phyloP scores from a whole-genome alignment of 1,284 basidiomycete genomes.

The Ceratobasidium sp. region DNA sequence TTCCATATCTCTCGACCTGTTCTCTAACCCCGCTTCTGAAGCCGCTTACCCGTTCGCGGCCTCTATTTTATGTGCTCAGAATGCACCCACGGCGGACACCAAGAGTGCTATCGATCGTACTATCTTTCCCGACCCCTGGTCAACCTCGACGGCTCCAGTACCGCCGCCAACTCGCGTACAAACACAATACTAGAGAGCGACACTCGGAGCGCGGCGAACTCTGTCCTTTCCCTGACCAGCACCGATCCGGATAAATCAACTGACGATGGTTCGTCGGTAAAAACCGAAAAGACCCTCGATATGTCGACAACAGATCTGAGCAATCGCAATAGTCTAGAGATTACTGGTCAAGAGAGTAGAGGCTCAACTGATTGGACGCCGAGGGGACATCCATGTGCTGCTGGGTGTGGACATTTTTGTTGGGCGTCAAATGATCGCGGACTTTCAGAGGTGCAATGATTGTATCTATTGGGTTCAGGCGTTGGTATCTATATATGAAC shows the following conservation, averaged over 20 bases:
- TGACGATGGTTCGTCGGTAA: constrained; percentile 36
- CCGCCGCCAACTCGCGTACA: constrained; percentile 38
- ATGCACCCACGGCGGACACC: constrained; percentile 80
- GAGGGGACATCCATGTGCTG: constrained; percentile 66
- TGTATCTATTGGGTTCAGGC: background rate
- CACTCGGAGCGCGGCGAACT: constrained; percentile 23
- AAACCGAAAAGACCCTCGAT: constrained; percentile 35
- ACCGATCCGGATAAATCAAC: constrained; percentile 26
- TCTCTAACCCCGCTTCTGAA: background rate
- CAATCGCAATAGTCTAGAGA: constrained; percentile 34
- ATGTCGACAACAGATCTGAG: constrained; percentile 32
- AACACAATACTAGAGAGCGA: constrained; percentile 39
- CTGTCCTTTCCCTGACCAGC: constrained; percentile 9
- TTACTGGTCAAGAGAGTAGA: constrained; percentile 29
- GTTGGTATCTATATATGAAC: background rate
- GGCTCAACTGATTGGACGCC: constrained; percentile 36
- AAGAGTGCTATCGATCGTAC: constrained; percentile 73
- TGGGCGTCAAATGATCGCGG: constrained; percentile 60
- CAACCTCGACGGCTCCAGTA: constrained; percentile 53
- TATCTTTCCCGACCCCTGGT: constrained; percentile 67
- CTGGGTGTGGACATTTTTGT: constrained; percentile 73
- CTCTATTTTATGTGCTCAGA: constrained; percentile 75
- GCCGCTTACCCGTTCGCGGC: constrained; percentile 72
- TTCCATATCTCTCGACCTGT: background rate
- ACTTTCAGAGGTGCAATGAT: background rate